Base-by-base conservation (phyloP, 2,329 filamentous ascomycete genomes). In the Alternaria gaisen region DNA sequence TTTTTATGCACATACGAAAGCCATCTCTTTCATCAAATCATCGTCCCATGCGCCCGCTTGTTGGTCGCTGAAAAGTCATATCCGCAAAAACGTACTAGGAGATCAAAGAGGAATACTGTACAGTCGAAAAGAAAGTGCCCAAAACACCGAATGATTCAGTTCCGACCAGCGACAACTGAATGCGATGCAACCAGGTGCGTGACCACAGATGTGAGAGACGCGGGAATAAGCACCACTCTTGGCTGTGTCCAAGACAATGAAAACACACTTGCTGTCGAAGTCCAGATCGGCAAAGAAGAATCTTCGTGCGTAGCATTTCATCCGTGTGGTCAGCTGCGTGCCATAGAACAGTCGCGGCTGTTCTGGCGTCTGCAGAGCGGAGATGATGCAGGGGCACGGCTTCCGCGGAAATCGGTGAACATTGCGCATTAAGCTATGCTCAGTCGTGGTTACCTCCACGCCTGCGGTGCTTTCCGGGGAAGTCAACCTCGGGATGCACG, bases 401-500 rank as follows among this genome's bases (percentile, higher is more conserved):
- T 55, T 58, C 62, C 56, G 61, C 65, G 61, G 63, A 24, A 55
- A 40, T 61, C 66, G 68, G 69, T 65, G 18, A 52, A 36, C 58
- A 61, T 58, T 67, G 62, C 54, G 54, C 54, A 63, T 42, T 47
- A 28, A 34, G 18, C 22, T 44, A 24, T 46, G 43, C 63, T 75
- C 68, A 77, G 58, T 77, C 76, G 61, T 75, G 72, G 60, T 73
- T 76, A 18, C 78, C 78, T 50, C 80, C 78, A 48, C 81, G 78
- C 46, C 77, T 71, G 42, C 80, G 78, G 64, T 83, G 79, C 80
- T 90, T 90, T 69, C 91, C 90, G n/a, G 90, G 89, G 70, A 92
- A 90, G 65, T 94, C 91, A 57, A 94, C 86, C 63, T 97, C 92
- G 0, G 94, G 94, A 78, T 97, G 94, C 65, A 96, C 94, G 50